Conservation (phyloP, 2,329 filamentous ascomycete species). For the Colletotrichum liriopes region DNA sequence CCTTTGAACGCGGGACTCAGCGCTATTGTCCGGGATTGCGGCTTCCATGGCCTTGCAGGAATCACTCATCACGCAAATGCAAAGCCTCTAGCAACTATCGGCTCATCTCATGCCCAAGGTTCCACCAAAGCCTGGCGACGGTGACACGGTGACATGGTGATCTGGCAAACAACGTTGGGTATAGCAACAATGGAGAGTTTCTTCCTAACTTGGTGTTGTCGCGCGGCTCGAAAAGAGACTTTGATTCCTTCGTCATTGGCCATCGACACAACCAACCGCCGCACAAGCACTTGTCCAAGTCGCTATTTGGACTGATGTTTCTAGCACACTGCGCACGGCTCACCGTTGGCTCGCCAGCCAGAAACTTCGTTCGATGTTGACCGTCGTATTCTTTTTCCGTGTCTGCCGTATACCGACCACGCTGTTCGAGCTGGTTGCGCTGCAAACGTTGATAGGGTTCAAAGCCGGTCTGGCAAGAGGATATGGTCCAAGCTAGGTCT, state of each 20-base stretch:
- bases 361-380: background rate
- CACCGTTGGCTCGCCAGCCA: constrained; percentile 10
- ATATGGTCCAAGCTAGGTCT: background rate
- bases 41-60: constrained; percentile 17
- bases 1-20: constrained; percentile 16
- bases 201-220: background rate
- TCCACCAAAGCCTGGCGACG: background rate
- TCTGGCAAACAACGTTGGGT: background rate
- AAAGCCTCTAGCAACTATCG: constrained; percentile 4
- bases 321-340: background rate
- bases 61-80: constrained; percentile 6
- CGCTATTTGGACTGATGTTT: background rate
- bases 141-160: background rate
- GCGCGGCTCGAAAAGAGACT: background rate
- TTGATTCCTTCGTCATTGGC: background rate
- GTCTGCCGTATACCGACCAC: background rate
- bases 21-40: constrained; percentile 15
- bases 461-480: background rate
- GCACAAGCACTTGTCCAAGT: background rate
- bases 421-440: background rate
- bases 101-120: background rate
- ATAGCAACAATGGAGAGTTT: background rate
- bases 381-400: background rate
- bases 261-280: background rate
- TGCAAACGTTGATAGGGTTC: background rate